Base-by-base conservation (phyloP, 2,329 filamentous ascomycete genomes). In the Phoma sp. region DNA sequence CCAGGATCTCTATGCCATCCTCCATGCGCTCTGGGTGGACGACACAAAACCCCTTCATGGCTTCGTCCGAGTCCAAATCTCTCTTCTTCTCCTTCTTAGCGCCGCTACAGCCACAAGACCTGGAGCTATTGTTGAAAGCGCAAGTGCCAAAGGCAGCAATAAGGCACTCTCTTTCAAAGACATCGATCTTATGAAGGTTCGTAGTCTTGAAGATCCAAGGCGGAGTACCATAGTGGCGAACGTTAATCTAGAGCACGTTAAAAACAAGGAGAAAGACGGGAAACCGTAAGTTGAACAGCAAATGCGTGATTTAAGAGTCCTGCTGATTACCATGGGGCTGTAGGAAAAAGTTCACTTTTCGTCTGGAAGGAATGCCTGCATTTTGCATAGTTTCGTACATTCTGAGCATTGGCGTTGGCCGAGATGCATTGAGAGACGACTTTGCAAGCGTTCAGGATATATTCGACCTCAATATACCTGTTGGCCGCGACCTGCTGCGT, bases 11-110 rank as follows among this genome's bases (percentile, higher is more conserved):
- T 68, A 60, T 35, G 50, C 62, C 24, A 61, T 68, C 39, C 48
- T 65, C 32, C 44, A 65, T 33, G 60, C 55, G 36, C 56, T 64
- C n/a, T 62, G 36, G 59, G 58, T 64, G 2, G 51, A 65, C 32
- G 48, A 65, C 44, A 57, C 44, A 9, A 65, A 58, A 49, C 51
- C 54, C 12, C 58, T 65, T 24, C 36, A 65, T 56, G 47, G 63
- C 15, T 64, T 51, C 44, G 60, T 65, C 33, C 49, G 55, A 45
- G 43, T 64, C 21, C 38, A 63, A 17, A 59, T 68, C 38, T 61
- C 46, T 17, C 55, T 63, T 12, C 64, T 68, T 37, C 56, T 68
- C 9, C 61, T 68, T 12, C 55, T 68, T 15, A 63, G 57, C 40
- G 60, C 61, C 33, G 59, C 57, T 57, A 68, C 46, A 43, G 61